Evolutionary conservation across 2,329 filamentous ascomycete species (phyloP).

Genomic region (Trichoderma guizhouense): DNA sequence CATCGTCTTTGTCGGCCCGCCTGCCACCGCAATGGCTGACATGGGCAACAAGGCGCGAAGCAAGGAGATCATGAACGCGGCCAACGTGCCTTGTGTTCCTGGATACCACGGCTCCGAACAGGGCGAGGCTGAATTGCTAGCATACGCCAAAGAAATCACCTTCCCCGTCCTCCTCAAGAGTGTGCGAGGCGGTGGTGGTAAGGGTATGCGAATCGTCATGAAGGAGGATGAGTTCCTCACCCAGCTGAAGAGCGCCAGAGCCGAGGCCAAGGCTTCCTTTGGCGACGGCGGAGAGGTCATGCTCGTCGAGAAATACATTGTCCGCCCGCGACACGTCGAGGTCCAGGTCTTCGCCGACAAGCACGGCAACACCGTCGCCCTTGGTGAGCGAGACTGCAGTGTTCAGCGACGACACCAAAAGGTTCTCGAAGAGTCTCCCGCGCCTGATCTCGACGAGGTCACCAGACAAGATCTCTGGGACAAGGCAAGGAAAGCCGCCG

Average conservation of each 20-base stretch:
- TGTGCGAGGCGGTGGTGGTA: slow-evolving; percentile 76
- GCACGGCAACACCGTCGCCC: slow-evolving; percentile 72
- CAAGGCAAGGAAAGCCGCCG: slow-evolving; percentile 61
- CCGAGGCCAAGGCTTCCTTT: slow-evolving; percentile 74
- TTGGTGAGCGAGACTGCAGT: slow-evolving; percentile 85
- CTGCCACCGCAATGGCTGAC: slow-evolving; percentile 73
- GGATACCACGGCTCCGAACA: slow-evolving; percentile 92
- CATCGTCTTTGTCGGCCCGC: slow-evolving; percentile 90
- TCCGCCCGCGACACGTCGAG: slow-evolving; percentile 78
- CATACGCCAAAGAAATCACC: slow-evolving; percentile 66
- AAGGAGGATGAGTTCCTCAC: slow-evolving; percentile 64
- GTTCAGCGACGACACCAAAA: slow-evolving; percentile 87
- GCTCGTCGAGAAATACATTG: slow-evolving; percentile 80
- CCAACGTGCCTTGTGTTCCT: slow-evolving; percentile 94
- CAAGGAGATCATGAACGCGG: slow-evolving; percentile 94
- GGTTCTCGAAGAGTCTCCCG: slow-evolving; percentile 84
- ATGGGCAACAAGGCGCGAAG: slow-evolving; percentile 94
- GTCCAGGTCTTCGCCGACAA: slow-evolving; percentile 88
- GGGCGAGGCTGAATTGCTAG: slow-evolving; percentile 56
- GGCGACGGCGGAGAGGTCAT: slow-evolving; percentile 76
- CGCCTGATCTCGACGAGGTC: slow-evolving; percentile 60
- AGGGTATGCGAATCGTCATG: slow-evolving; percentile 76
- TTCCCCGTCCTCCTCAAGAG: slow-evolving; percentile 77
- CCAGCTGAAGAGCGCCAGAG: slow-evolving; percentile 69
- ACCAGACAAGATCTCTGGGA: slow-evolving; percentile 62